Evolutionary conservation across 2,329 filamentous ascomycete genomes (phyloP).

Genomic region (Trichoderma sp.): DNA sequence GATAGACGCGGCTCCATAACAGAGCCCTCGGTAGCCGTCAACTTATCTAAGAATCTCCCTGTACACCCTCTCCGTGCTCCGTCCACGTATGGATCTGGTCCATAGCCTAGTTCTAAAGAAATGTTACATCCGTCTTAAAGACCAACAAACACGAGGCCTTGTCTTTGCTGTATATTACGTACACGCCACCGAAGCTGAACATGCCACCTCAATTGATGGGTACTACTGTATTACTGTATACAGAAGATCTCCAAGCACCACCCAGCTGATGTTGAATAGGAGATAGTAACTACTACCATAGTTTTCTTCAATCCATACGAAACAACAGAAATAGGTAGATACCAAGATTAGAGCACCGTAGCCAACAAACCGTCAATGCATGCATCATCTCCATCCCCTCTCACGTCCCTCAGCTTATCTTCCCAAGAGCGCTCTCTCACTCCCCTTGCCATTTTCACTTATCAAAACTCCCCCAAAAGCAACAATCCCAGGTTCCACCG

Average conservation of each 20-base stretch:
- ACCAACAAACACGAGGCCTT: not conserved
- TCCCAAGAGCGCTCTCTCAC: not conserved
- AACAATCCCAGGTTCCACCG: conserved; percentile 13
- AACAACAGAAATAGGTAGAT: not conserved
- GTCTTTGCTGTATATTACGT: not conserved
- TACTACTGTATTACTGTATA: no score
- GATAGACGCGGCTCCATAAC: not conserved
- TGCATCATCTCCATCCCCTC: not conserved
- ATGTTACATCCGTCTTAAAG: conserved; percentile 16
- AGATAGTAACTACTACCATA: not conserved
- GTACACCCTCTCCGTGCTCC: not conserved
- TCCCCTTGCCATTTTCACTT: not conserved
- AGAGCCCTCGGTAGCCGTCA: not conserved
- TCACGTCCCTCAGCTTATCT: not conserved
- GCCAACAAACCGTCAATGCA: not conserved
- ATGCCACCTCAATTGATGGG: not conserved
- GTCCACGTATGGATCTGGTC: not conserved
- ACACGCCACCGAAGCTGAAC: not conserved
- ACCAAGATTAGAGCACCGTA: no score
- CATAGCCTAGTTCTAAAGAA: not conserved
- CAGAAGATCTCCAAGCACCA: no score
- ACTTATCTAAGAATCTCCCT: not conserved
- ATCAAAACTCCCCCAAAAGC: not conserved
- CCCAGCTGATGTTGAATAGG: not conserved
- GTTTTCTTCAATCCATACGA: not conserved